Evolutionary conservation across 306 rosid genomes (phyloP).

Genomic region (Corylus avellana): DNA sequence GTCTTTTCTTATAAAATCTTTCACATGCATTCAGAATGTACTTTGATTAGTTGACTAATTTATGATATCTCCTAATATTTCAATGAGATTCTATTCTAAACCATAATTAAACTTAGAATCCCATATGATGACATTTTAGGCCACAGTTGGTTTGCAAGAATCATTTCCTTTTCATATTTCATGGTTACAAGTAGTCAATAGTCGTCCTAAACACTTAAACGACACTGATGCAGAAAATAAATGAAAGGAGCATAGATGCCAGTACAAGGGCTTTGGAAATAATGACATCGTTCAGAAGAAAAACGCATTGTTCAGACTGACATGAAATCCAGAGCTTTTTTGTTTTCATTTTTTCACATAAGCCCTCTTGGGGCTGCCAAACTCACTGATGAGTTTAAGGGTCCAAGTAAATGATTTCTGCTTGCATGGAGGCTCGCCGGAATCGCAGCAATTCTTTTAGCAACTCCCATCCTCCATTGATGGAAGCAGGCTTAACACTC

Average conservation of each 20-base stretch:
- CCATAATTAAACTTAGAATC: too few species aligned
- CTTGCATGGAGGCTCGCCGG: slow-evolving; percentile 49
- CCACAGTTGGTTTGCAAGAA: too few species aligned
- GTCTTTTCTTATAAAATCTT: not conserved
- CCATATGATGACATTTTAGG: too few species aligned
- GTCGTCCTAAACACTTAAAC: not conserved
- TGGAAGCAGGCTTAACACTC: slow-evolving; percentile 47
- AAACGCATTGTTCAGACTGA: not conserved
- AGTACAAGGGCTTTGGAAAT: not conserved
- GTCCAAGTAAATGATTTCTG: slow-evolving; percentile 55
- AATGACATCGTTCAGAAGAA: not conserved
- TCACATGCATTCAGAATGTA: too few species aligned
- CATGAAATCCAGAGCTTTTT: not conserved
- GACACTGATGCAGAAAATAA: not conserved
- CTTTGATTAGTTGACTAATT: too few species aligned
- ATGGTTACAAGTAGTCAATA: too few species aligned
- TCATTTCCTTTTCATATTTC: too few species aligned
- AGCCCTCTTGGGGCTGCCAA: not conserved
- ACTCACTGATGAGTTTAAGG: slow-evolving; percentile 23
- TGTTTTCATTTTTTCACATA: not conserved
- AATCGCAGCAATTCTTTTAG: slow-evolving; percentile 48
- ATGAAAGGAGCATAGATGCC: not conserved
- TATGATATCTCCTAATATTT: too few species aligned
- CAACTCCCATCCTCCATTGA: slow-evolving; percentile 30
- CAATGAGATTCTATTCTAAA: too few species aligned